Base-by-base conservation (phyloP, 768 basidiomycete genomes). In the Floccularia luteovirens region DNA sequence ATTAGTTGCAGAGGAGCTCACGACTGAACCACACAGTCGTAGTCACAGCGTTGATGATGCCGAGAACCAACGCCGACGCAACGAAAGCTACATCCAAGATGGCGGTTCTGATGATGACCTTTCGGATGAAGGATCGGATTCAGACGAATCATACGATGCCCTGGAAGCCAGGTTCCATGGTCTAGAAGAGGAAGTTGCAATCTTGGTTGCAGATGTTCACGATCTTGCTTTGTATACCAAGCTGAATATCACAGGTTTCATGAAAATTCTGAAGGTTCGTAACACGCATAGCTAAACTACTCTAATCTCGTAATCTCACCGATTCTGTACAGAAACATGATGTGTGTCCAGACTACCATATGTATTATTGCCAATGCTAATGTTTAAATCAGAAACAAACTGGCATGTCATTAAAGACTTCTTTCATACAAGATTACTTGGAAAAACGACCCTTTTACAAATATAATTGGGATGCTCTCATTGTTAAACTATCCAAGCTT, bases 171-270 rank as follows among this genome's bases (percentile, higher is more conserved):
- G 81, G 16, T 99, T 96, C 58, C 79, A 84, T 45, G 73, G 71
- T 12, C 66, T 98, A 14, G 91, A 98, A 61, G 93, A 96, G 54
- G 90, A 93, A 55, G 89, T 98, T 14, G 94, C 93, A 1, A 86
- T 78, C 30, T 76, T 99, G 31, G 94, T 99, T 13, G 94, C 94
- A 0, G 86, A 89, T 48, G 87, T 90, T 8, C 89, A 92, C 49
- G 89, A 91, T 58, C 72, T 93, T 28, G 91, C 92, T 1, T 67
- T 97, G 22, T 75, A 93, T 57, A 93, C 94, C 2, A 98, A 98
- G 58, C 76, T 98, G 40, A 98, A 98, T 58, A 92, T 97, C 53
- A 97, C 96, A 1, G 96, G 96, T 7, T 99, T 99, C 59, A 86
- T 97, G 73, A 99, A 99, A 66, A 97, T 97, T 45, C 69, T 97